Conservation (phyloP, 2,329 filamentous ascomycete species). For the Pyricularia grisea region DNA sequence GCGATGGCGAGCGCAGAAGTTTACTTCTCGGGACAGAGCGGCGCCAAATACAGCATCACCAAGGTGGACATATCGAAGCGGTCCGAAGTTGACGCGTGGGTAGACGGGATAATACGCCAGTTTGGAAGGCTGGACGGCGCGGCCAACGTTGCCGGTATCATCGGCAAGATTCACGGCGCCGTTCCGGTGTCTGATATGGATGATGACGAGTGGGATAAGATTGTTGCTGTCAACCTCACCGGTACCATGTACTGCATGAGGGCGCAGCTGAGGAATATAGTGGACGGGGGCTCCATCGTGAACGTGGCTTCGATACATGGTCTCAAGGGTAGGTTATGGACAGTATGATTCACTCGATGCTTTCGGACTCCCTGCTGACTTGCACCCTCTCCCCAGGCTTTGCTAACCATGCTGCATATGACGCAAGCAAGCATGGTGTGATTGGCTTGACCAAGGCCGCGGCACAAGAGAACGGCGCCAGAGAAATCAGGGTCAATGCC, state of each 20-base stretch:
- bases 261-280: slow-evolving; percentile 17
- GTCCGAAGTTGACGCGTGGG: slow-evolving; percentile 40
- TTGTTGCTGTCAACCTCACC: slow-evolving; percentile 34
- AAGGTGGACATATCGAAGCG: slow-evolving; percentile 38
- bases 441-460: slow-evolving; percentile 26
- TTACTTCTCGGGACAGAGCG: slow-evolving; percentile 18
- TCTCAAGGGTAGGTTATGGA: slow-evolving; percentile 23
- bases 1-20: slow-evolving; percentile 19
- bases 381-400: slow-evolving; percentile 21
- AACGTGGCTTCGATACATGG: slow-evolving; percentile 11
- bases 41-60: slow-evolving; percentile 21
- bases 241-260: slow-evolving; percentile 42
- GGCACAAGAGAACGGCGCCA: slow-evolving; percentile 27
- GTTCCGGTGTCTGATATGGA: slow-evolving; percentile 23
- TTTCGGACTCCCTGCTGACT: slow-evolving; percentile 15
- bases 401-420: slow-evolving; percentile 26
- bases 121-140: slow-evolving; percentile 45
- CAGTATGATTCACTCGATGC: slow-evolving; percentile 33
- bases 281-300: slow-evolving; percentile 10
- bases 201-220: slow-evolving; percentile 8
- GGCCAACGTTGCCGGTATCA: slow-evolving; percentile 43
- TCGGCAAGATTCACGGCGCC: slow-evolving; percentile 32
- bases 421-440: slow-evolving; percentile 26
- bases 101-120: slow-evolving; percentile 31
- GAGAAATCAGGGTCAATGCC: slow-evolving; percentile 35